These are phyloP conservation scores for Penicillium sp. DNA, from an alignment of 2,329 filamentous ascomycete species.

Conservation along the genomic window DNA sequence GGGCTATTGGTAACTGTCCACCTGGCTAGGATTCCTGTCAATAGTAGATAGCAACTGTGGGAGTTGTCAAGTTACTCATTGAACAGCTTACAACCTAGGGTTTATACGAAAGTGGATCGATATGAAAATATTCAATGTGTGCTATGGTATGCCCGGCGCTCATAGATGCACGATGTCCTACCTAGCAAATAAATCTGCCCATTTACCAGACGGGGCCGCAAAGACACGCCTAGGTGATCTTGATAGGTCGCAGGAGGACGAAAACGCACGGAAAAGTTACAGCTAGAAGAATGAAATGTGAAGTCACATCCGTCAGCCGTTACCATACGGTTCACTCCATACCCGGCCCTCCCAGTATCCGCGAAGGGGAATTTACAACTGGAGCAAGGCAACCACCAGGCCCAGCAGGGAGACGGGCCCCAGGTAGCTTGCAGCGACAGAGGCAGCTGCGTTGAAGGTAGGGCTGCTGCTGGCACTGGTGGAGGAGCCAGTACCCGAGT, in stretches of 20 bases:
- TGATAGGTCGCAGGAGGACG: no score
- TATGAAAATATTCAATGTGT: background rate
- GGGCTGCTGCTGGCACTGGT: slow-evolving; percentile 11
- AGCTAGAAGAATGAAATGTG: slow-evolving; percentile 2
- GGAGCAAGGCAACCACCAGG: slow-evolving; percentile 30
- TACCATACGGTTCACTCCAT: slow-evolving; percentile 24
- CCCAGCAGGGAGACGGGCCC: slow-evolving; percentile 23
- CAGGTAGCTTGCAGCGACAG: slow-evolving; percentile 24
- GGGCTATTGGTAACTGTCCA: no score
- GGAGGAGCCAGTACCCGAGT: slow-evolving; percentile 9
- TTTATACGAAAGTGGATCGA: background rate
- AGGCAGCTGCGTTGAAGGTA: slow-evolving; percentile 20
- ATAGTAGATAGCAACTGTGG: no score
- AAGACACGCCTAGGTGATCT: no score
- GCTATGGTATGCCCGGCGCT: background rate
- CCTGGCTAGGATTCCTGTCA: no score
- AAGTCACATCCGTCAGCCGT: slow-evolving; percentile 13
- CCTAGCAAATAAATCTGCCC: background rate
- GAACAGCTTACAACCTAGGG: no score
- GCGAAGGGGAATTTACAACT: slow-evolving; percentile 24
- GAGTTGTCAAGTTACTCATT: no score
- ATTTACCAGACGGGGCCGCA: background rate
- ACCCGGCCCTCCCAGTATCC: slow-evolving; percentile 21
- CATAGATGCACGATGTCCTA: slow-evolving; percentile 4
- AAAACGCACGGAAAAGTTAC: slow-evolving; percentile 3